Conservation (phyloP, 2,329 filamentous ascomycete species). For the Cytospora leucostoma region DNA sequence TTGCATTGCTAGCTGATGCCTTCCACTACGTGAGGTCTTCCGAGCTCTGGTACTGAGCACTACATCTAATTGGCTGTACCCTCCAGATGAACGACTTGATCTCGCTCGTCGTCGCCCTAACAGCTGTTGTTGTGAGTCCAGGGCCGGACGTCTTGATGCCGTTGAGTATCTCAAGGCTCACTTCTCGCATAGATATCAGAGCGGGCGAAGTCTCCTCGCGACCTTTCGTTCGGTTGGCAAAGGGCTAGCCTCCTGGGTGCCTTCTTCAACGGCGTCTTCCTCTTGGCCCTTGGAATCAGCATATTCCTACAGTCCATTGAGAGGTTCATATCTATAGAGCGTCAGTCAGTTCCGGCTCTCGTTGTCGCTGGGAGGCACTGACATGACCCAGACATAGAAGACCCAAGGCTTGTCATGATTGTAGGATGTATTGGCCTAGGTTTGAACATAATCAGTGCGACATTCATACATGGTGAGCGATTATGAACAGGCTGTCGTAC, state of each 20-base stretch:
- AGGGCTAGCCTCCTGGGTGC: slow-evolving; percentile 71
- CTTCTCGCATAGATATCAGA: slow-evolving; percentile 55
- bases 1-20: slow-evolving; percentile 74
- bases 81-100: slow-evolving; percentile 68
- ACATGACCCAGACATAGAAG: slow-evolving; percentile 54
- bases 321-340: slow-evolving; percentile 61
- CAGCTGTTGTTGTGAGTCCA: slow-evolving; percentile 59
- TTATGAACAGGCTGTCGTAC: too few species aligned
- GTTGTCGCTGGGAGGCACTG: slow-evolving; percentile 1
- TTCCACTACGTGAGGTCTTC: slow-evolving; percentile 67
- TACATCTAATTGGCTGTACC: neutral
- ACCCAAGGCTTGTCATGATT: slow-evolving; percentile 67
- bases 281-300: slow-evolving; percentile 70
- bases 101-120: slow-evolving; percentile 66
- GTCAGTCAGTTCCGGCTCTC: slow-evolving; percentile 39
- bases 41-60: neutral
- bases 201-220: slow-evolving; percentile 55
- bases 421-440: slow-evolving; percentile 67
- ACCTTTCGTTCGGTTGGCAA: slow-evolving; percentile 74
- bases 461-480: slow-evolving; percentile 63
- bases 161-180: neutral
- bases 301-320: slow-evolving; percentile 75
- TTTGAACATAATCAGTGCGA: slow-evolving; percentile 66
- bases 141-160: too few species aligned
- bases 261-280: slow-evolving; percentile 79